Evolutionary conservation across 371 early-diverging fungal species (phyloP).

Genomic region (Rhizopus sp.): DNA sequence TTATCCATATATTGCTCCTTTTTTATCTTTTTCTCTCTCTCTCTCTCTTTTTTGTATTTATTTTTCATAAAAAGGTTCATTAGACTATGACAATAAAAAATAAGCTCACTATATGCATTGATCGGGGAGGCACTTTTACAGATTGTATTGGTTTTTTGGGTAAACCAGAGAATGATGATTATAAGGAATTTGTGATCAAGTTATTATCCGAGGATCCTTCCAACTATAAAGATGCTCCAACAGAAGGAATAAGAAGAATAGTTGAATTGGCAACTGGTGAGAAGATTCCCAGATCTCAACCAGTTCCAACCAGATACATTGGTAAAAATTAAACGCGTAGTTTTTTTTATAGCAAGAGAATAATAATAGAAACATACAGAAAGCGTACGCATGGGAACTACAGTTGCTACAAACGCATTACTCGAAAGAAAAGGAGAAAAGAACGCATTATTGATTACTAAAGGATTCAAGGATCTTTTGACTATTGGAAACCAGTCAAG

Average conservation of each 20-base stretch:
- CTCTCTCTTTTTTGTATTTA: conserved; percentile 1
- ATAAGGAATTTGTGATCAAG: conserved; percentile 70
- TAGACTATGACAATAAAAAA: neutral
- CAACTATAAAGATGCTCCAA: conserved; percentile 93
- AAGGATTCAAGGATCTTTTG: conserved; percentile 82
- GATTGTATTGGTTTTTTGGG: conserved; percentile 77
- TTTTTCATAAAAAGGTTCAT: neutral
- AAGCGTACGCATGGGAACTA: conserved; percentile 94
- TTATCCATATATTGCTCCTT: neutral
- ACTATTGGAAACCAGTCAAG: conserved; percentile 85
- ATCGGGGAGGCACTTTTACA: conserved; percentile 90
- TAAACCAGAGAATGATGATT: conserved; percentile 53
- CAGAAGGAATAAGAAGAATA: conserved; percentile 92
- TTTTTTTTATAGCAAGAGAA: neutral
- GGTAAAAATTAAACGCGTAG: conserved; percentile 43
- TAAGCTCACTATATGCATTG: conserved; percentile 70
- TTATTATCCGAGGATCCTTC: conserved; percentile 89
- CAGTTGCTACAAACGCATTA: conserved; percentile 96
- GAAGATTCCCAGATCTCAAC: conserved; percentile 66
- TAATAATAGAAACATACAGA: conserved; percentile 38
- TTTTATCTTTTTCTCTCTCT: neutral
- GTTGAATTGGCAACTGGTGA: conserved; percentile 82
- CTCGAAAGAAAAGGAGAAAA: conserved; percentile 90
- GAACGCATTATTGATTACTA: conserved; percentile 86
- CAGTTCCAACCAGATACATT: conserved; percentile 74